These are phyloP conservation scores for Aureobasidium sp. DNA, from an alignment of 2,329 filamentous ascomycete genomes.

Conservation along the genomic window DNA sequence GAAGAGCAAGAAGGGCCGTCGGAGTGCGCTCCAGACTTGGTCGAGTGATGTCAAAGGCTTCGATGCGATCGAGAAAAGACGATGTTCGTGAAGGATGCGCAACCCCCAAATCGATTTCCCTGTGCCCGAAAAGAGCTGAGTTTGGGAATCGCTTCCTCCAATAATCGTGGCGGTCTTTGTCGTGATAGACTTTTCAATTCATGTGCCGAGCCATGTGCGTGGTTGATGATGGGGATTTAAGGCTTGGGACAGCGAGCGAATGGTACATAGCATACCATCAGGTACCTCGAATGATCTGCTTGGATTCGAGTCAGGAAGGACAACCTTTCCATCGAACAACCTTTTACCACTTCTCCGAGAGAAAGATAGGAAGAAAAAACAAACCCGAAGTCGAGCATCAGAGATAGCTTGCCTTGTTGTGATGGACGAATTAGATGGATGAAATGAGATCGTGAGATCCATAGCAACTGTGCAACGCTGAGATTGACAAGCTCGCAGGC, in stretches of 20 bases:
- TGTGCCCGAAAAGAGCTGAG: background rate
- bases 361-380: background rate
- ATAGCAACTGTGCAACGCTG: background rate
- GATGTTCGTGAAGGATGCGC: background rate
- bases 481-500: background rate
- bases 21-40: conserved; percentile 1
- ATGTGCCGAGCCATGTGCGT: conserved; percentile 4
- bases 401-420: background rate
- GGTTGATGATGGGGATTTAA: background rate
- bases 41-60: conserved; percentile 10
- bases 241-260: background rate
- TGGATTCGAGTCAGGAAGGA: background rate
- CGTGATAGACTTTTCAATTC: background rate
- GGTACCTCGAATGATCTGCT: background rate
- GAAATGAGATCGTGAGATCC: background rate
- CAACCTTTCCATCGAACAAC: background rate
- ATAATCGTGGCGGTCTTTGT: background rate
- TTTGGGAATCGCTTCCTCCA: background rate
- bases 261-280: background rate
- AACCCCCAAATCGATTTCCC: background rate
- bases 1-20: background rate
- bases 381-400: background rate
- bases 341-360: background rate
- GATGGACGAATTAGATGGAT: background rate
- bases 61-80: background rate